phyloP scores from a whole-genome alignment of 306 rosid species.

The Canavalia gladiata region DNA sequence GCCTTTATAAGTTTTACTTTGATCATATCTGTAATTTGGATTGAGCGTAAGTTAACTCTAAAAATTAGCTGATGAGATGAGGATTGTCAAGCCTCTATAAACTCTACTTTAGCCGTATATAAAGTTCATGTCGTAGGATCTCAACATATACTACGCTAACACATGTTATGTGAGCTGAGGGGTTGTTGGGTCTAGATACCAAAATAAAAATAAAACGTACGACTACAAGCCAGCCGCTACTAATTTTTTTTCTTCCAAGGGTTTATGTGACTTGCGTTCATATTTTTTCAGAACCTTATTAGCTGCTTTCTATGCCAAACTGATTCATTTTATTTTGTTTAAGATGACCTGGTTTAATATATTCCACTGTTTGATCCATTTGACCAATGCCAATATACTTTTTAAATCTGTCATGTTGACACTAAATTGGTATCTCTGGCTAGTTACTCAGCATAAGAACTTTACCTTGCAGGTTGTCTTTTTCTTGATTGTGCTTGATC shows the following conservation, averaged over 20 bases:
- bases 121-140: too few relatives aligned
- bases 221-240: neutral
- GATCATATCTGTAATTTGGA: too few relatives aligned
- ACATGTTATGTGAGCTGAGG: constrained; percentile 3
- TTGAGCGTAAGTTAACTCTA: too few relatives aligned
- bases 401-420: constrained; percentile 31
- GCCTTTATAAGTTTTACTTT: too few relatives aligned
- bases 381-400: constrained; percentile 14
- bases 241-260: constrained; percentile 9
- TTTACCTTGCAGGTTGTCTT: constrained; percentile 77
- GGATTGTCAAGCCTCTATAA: too few relatives aligned
- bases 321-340: neutral
- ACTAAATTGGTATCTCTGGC: constrained; percentile 24
- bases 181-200: constrained; percentile 4
- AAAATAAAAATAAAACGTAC: neutral
- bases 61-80: too few relatives aligned
- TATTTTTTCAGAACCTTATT: constrained; percentile 24
- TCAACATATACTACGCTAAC: too few relatives aligned
- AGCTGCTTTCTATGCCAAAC: constrained; percentile 12
- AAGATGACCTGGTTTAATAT: constrained; percentile 19
- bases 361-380: constrained; percentile 36
- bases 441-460: constrained; percentile 36
- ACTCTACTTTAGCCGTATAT: too few relatives aligned
- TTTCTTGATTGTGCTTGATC: constrained; percentile 95
- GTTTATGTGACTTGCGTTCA: constrained; percentile 10